phyloP scores from a whole-genome alignment of 1,284 basidiomycete genomes.

The Athelia sp. region DNA sequence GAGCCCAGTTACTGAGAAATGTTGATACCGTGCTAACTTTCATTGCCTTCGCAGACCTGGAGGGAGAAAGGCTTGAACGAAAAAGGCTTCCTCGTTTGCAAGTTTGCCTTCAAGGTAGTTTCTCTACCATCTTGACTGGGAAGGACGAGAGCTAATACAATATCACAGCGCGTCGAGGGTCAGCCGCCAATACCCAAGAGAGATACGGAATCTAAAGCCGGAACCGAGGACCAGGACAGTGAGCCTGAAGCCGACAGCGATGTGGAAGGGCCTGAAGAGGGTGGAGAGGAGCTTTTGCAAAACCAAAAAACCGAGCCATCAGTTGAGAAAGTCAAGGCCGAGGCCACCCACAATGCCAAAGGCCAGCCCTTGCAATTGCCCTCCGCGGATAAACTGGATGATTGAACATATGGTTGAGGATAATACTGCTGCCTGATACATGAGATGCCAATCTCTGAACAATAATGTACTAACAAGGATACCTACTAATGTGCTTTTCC shows the following conservation, averaged over 20 bases:
- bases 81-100: conserved; percentile 70
- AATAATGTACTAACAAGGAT: no score
- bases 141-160: neutral
- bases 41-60: conserved; percentile 47
- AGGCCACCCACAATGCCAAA: no score
- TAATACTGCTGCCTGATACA: no score
- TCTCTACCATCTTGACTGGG: conserved; percentile 12
- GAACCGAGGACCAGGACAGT: neutral
- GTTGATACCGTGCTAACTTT: neutral
- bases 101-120: conserved; percentile 74
- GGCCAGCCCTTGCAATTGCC: no score
- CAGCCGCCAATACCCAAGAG: conserved; percentile 52
- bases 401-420: no score
- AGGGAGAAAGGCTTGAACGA: conserved; percentile 60
- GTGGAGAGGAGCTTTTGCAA: no score
- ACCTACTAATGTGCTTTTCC: no score
- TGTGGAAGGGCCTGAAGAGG: conserved; percentile 7
- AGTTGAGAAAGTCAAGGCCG: no score
- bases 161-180: conserved; percentile 48
- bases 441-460: no score
- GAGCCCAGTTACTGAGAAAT: conserved; percentile 8
- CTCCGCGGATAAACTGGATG: no score
- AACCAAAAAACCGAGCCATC: no score
- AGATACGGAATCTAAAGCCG: conserved; percentile 9
- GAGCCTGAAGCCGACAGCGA: conserved; percentile 13